These are phyloP conservation scores for Phytophthora vignae DNA, from an alignment of 352 stramenopile genomes.

Conservation along the genomic window DNA sequence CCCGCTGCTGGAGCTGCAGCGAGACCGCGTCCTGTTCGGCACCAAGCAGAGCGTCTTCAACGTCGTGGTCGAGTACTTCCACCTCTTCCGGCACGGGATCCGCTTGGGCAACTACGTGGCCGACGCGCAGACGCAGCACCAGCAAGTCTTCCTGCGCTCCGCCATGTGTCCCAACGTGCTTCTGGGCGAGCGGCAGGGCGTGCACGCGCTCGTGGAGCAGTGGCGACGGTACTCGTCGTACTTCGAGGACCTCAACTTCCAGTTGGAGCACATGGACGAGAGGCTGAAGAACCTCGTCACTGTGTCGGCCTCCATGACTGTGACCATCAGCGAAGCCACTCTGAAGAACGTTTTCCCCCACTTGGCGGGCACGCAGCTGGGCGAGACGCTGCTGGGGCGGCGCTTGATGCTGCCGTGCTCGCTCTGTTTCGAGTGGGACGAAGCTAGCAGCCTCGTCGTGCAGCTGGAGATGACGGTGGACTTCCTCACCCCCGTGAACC, in stretches of 20 bases:
- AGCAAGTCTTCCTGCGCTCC: slow-evolving; percentile 29
- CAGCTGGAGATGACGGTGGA: slow-evolving; percentile 21
- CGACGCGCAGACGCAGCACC: not conserved
- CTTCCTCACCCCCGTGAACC: slow-evolving; percentile 14
- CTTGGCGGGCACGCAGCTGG: not conserved
- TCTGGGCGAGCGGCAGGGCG: slow-evolving; percentile 16
- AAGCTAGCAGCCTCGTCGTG: not conserved
- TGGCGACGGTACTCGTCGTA: slow-evolving; percentile 29
- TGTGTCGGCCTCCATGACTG: slow-evolving; percentile 1
- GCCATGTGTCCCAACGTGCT: slow-evolving; percentile 22
- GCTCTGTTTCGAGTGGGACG: slow-evolving; percentile 19
- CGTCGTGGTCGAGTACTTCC: slow-evolving; percentile 24
- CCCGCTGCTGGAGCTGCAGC: slow-evolving; percentile 17
- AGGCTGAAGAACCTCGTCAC: not conserved
- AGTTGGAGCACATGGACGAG: slow-evolving; percentile 31
- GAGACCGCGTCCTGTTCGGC: slow-evolving; percentile 8
- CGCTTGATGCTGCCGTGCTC: slow-evolving; percentile 20
- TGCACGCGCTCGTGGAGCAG: slow-evolving; percentile 24
- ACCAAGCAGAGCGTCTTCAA: slow-evolving; percentile 20
- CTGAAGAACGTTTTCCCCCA: slow-evolving; percentile 21
- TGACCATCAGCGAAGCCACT: slow-evolving; percentile 3
- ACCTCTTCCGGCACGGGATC: slow-evolving; percentile 19
- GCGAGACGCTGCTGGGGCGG: slow-evolving; percentile 19
- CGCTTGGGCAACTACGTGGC: not conserved
- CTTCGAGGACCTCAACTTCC: slow-evolving; percentile 38